phyloP scores from a whole-genome alignment of 805 yeast genomes.

The Maudiozyma saulgeensis region DNA sequence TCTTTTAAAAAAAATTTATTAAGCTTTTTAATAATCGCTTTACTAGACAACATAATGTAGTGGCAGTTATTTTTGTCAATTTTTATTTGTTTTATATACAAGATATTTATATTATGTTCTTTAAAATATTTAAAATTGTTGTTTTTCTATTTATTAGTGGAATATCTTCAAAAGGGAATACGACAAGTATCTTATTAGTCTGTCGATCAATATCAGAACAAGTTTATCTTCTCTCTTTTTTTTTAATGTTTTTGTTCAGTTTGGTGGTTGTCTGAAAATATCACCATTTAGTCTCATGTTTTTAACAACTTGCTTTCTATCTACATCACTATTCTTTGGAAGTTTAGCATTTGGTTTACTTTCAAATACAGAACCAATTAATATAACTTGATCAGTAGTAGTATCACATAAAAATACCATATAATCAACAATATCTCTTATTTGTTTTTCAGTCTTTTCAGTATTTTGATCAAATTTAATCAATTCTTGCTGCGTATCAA shows the following conservation, averaged over 20 bases:
- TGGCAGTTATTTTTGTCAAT: not conserved
- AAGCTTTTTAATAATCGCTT: too few species aligned
- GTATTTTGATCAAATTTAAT: conserved; percentile 39
- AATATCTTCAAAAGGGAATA: too few species aligned
- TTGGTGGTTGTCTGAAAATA: conserved; percentile 16
- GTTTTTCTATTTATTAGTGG: too few species aligned
- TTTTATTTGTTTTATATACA: not conserved
- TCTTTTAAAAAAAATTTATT: too few species aligned
- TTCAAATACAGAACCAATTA: conserved; percentile 65
- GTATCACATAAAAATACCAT: conserved; percentile 55
- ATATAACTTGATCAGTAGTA: conserved; percentile 42
- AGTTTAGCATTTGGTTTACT: conserved; percentile 35
- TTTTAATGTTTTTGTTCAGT: not conserved
- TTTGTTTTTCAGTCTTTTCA: conserved; percentile 37
- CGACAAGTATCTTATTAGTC: too few species aligned
- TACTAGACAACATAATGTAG: too few species aligned
- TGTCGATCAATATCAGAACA: too few species aligned
- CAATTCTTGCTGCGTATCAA: conserved; percentile 53
- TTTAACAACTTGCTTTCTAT: conserved; percentile 19
- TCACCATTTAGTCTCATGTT: conserved; percentile 28
- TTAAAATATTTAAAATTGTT: too few species aligned
- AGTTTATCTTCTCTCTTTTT: not conserved
- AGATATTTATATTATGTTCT: not conserved
- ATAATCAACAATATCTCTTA: conserved; percentile 51
- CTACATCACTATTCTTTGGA: conserved; percentile 18